Base-by-base conservation (phyloP, 2,329 filamentous ascomycete species). In the Calonectria pauciramosa region DNA sequence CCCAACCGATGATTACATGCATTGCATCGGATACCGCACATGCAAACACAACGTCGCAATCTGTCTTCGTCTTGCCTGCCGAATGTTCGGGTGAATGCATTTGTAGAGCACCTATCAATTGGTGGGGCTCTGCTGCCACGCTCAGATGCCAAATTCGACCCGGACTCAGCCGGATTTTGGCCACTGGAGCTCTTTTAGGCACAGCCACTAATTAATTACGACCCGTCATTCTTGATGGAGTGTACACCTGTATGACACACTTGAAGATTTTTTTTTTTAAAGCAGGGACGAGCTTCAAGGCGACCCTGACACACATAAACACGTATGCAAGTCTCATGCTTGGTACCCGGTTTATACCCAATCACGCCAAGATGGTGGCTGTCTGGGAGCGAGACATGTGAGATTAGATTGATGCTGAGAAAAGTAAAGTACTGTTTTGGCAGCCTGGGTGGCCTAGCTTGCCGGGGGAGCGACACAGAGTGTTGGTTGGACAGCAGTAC, bases 151-250 rank as follows among this genome's bases (percentile, higher is more conserved):
- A 49, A 56, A 75, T 70, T 76, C 67, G 72, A 71, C 74, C 76
- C 74, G 76, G 74, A 69, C 67, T 77, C 71, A 72, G 47, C 72
- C 73, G 77, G 77, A 56, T 67, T 38, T 65, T 73, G 68, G 59
- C 71, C 64, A 72, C 68, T 68, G 59, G 41, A 74, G 66, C 73
- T 65, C 73, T 74, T 76, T 71, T 65, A 54, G 44, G 47, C 52
- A 63, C 72, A 70, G 76, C 72, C 70, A 77, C 74, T 26, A 47
- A 63, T 63, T 26, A 47, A 63, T 63, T 38, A 60, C 52, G 71
- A 52, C 47, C 47, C 47, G 41, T 64, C 54, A 51, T 71, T 47
- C 66, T 65, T 63, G 63, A 72, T 54, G 52, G 52, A 68, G 44
- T 64, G 65, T 63, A 52, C 52, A 72, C 54, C 44, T 47, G 56